Percentiles rank a stretch among this genome's conserved stretches.
phyloP scores from a whole-genome alignment of 805 yeast genomes.

The Kluyveromyces wickerhamii region DNA sequence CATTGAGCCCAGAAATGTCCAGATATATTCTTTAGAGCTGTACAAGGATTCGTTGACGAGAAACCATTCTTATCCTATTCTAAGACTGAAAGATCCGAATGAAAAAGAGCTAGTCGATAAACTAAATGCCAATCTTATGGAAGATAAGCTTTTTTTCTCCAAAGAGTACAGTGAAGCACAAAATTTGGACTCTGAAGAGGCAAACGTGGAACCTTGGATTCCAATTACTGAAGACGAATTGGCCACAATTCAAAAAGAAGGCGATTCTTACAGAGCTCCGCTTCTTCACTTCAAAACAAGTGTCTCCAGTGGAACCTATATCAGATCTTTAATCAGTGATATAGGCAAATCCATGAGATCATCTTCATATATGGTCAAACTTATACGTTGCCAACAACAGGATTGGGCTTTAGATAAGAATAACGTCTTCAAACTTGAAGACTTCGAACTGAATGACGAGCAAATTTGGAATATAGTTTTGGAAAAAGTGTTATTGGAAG shows the following conservation, averaged over 20 bases:
- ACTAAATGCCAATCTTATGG: constrained; percentile 48
- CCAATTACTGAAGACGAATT: constrained; percentile 32
- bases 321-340: constrained; percentile 84
- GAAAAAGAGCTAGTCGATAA: constrained; percentile 20
- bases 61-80: constrained; percentile 47
- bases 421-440: constrained; percentile 57
- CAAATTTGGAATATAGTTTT: constrained; percentile 65
- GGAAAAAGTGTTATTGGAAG: constrained; percentile 42
- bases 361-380: constrained; percentile 80
- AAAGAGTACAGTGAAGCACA: constrained; percentile 43
- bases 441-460: constrained; percentile 54
- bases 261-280: constrained; percentile 49
- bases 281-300: constrained; percentile 62
- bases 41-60: constrained; percentile 40
- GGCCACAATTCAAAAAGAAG: constrained; percentile 18
- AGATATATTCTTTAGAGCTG: constrained; percentile 47
- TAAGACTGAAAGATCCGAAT: constrained; percentile 30
- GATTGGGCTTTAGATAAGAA: constrained; percentile 72
- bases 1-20: constrained; percentile 71
- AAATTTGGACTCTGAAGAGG: constrained; percentile 34
- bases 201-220: constrained; percentile 33
- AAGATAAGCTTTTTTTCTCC: constrained; percentile 54
- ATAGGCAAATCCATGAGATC: constrained; percentile 74
- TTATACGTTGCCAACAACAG: constrained; percentile 68
- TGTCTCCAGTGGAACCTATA: constrained; percentile 94